Evolutionary conservation across 495 filamentous ascomycete genomes (phyloP).

Genomic region (Penicillium odoratum): DNA sequence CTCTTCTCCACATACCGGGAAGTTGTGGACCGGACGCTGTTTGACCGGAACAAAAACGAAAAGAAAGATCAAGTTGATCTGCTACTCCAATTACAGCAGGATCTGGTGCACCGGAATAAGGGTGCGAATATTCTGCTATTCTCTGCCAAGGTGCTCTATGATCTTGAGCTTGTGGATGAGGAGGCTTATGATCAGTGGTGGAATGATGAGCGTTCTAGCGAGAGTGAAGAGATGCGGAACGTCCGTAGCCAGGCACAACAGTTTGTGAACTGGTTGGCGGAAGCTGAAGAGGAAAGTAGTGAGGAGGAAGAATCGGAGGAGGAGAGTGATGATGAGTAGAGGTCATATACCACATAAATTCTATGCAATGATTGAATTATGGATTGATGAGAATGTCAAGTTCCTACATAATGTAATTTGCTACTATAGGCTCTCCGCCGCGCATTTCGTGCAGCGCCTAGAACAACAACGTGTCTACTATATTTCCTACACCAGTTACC

Average conservation of each 20-base stretch:
- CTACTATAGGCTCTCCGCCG: too few species aligned
- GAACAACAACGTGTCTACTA: too few species aligned
- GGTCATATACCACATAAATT: background rate
- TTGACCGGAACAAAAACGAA: constrained; percentile 55
- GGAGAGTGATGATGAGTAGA: constrained; percentile 17
- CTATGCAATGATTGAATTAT: background rate
- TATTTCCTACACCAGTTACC: too few species aligned
- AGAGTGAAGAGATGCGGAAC: constrained; percentile 62
- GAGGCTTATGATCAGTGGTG: constrained; percentile 90
- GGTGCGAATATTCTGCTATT: constrained; percentile 70
- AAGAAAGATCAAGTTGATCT: constrained; percentile 83
- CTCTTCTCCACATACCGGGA: constrained; percentile 57
- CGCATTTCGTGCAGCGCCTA: too few species aligned
- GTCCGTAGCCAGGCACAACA: constrained; percentile 72
- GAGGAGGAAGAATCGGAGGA: constrained; percentile 63
- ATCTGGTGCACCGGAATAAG: constrained; percentile 60
- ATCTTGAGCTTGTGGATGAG: constrained; percentile 82
- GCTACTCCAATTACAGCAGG: constrained; percentile 75
- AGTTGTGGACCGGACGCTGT: constrained; percentile 58
- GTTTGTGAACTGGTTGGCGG: constrained; percentile 83
- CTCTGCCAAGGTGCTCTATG: constrained; percentile 76
- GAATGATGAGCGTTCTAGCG: constrained; percentile 64
- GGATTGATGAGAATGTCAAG: constrained; percentile 1
- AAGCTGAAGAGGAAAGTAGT: constrained; percentile 76
- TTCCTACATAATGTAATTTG: background rate